Percentiles rank a stretch among this genome's conserved stretches.
Evolutionary conservation across 2,329 filamentous ascomycete genomes (phyloP).

Genomic region (Leptographium procerum): DNA sequence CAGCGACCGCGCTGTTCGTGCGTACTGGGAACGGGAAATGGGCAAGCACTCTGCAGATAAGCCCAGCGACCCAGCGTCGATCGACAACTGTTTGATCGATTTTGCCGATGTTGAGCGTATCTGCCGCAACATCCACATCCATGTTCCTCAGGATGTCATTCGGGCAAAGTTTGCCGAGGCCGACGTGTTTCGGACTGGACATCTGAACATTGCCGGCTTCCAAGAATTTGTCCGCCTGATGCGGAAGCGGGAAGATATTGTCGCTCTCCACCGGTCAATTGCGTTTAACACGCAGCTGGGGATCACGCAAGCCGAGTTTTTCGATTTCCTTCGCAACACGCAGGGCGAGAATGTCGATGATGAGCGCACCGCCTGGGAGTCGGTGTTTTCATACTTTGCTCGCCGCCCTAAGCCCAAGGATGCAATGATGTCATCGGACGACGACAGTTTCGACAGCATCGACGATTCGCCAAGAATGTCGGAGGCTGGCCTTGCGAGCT

Average conservation of each 20-base stretch:
- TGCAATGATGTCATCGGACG: background rate
- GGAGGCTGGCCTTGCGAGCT: constrained; percentile 66
- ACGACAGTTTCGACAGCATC: background rate
- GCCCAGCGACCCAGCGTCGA: constrained; percentile 23
- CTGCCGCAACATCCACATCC: constrained; percentile 85
- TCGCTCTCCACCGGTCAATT: constrained; percentile 55
- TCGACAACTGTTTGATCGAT: constrained; percentile 58
- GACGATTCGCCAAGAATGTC: constrained; percentile 52
- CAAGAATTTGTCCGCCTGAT: constrained; percentile 71
- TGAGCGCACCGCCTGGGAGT: constrained; percentile 56
- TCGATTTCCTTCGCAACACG: constrained; percentile 58
- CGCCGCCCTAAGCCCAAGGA: constrained; percentile 37
- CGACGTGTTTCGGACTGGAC: constrained; percentile 51
- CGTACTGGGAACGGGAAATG: constrained; percentile 84
- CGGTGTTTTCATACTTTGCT: constrained; percentile 58
- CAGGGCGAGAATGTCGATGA: constrained; percentile 68
- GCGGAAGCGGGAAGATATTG: constrained; percentile 75
- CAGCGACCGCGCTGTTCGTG: constrained; percentile 67
- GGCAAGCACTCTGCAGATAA: constrained; percentile 42
- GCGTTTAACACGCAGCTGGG: constrained; percentile 48
- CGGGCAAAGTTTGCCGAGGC: constrained; percentile 63
- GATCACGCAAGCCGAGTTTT: constrained; percentile 62
- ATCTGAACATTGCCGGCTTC: constrained; percentile 71
- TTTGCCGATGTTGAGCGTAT: constrained; percentile 69
- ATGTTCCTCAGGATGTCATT: constrained; percentile 67